Conservation (phyloP, 306 rosid species). For the Medicago arabica region DNA sequence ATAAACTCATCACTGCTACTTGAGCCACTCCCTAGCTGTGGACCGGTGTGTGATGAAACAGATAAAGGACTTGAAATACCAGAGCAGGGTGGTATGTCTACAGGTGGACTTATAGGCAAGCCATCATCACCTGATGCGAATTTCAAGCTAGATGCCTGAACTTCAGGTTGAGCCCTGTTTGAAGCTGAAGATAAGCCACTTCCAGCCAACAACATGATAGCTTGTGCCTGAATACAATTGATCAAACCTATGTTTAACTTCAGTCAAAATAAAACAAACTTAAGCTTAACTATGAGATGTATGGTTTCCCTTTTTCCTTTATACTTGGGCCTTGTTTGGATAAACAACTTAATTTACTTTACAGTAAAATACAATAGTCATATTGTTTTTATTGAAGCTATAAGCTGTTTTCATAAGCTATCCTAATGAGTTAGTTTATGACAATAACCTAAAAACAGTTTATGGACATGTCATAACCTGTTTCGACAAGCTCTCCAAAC, state of each 20-base stretch:
- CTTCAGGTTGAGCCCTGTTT: constrained; percentile 48
- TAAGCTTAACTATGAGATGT: too few relatives aligned
- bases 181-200: constrained; percentile 49
- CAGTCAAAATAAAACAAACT: background rate
- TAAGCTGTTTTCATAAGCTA: background rate
- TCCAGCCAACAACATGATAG: constrained; percentile 79
- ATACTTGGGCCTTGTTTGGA: background rate
- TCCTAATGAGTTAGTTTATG: background rate
- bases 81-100: constrained; percentile 48
- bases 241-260: constrained; percentile 34
- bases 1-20: constrained; percentile 69
- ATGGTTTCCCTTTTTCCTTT: too few relatives aligned
- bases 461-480: background rate
- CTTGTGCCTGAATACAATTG: constrained; percentile 69
- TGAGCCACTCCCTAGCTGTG: constrained; percentile 75
- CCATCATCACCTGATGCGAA: constrained; percentile 51
- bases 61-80: constrained; percentile 76
- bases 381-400: too few relatives aligned
- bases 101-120: constrained; percentile 51
- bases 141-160: constrained; percentile 51
- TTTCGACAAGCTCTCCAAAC: background rate
- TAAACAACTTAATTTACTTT: background rate
- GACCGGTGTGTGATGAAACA: constrained; percentile 70
- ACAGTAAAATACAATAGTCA: too few relatives aligned
- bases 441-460: background rate